These are phyloP conservation scores for Kodamaea derodonti DNA, from an alignment of 1,139 yeast genomes.

Conservation along the genomic window DNA sequence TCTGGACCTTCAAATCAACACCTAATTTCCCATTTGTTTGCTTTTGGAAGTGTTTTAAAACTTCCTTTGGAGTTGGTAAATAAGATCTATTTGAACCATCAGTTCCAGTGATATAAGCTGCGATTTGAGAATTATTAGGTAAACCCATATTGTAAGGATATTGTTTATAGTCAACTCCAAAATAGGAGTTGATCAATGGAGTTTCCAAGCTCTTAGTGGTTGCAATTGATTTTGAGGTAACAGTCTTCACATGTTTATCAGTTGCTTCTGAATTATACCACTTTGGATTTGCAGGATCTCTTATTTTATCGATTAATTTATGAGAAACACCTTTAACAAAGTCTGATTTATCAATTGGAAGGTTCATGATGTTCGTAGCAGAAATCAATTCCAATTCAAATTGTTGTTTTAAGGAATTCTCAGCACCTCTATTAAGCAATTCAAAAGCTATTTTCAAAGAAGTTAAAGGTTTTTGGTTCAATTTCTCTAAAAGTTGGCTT, in stretches of 20 bases:
- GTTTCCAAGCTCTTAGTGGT: constrained; percentile 27
- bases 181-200: constrained; percentile 42
- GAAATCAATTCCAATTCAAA: constrained; percentile 70
- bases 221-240: constrained; percentile 22
- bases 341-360: constrained; percentile 52
- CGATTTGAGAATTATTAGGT: constrained; percentile 62
- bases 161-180: constrained; percentile 50
- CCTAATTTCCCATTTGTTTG: constrained; percentile 57
- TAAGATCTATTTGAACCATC: constrained; percentile 60
- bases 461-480: constrained; percentile 67
- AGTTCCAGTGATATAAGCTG: constrained; percentile 58
- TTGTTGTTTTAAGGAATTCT: constrained; percentile 60
- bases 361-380: constrained; percentile 70
- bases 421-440: constrained; percentile 60
- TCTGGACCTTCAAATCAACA: constrained; percentile 52
- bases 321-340: constrained; percentile 76
- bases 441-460: constrained; percentile 73
- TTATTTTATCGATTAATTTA: constrained; percentile 62
- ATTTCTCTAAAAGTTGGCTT: constrained; percentile 48
- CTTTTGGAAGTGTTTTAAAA: constrained; percentile 54
- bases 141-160: constrained; percentile 81
- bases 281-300: constrained; percentile 45
- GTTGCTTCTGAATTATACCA: constrained; percentile 40
- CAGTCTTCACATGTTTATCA: constrained; percentile 18
- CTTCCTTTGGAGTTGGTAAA: constrained; percentile 66